phyloP scores from a whole-genome alignment of 352 stramenopile species.

The Globisporangium viniferum region DNA sequence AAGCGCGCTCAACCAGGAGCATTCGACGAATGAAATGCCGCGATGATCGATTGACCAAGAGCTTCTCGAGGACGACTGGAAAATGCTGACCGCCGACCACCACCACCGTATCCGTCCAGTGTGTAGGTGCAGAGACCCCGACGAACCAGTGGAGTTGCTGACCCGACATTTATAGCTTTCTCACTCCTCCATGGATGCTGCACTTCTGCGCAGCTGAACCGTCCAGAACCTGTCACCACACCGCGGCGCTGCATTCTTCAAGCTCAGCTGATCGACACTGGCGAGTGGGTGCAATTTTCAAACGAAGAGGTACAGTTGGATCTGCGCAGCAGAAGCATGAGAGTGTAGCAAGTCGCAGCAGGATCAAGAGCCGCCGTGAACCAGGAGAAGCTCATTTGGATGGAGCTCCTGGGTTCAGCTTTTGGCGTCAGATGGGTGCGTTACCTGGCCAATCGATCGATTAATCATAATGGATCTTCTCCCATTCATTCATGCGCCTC shows the following conservation, averaged over 20 bases:
- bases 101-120: neutral
- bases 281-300: neutral
- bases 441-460: neutral
- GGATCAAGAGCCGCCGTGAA: neutral
- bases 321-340: too few species aligned
- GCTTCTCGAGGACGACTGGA: neutral
- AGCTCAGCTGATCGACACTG: constrained; percentile 3
- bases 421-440: neutral
- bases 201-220: neutral
- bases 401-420: neutral
- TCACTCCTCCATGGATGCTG: neutral
- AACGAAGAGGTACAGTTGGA: neutral
- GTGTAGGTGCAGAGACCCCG: neutral
- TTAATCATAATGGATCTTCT: constrained; percentile 2
- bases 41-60: neutral
- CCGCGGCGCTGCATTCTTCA: neutral
- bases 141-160: neutral
- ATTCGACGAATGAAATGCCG: neutral
- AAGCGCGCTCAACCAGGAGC: neutral
- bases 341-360: too few species aligned
- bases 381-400: neutral
- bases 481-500: neutral
- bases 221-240: constrained; percentile 2
- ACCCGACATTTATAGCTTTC: neutral
- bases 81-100: neutral